These are phyloP conservation scores for Neurospora crassa DNA, from an alignment of 2,329 filamentous ascomycete genomes.

Conservation along the genomic window DNA sequence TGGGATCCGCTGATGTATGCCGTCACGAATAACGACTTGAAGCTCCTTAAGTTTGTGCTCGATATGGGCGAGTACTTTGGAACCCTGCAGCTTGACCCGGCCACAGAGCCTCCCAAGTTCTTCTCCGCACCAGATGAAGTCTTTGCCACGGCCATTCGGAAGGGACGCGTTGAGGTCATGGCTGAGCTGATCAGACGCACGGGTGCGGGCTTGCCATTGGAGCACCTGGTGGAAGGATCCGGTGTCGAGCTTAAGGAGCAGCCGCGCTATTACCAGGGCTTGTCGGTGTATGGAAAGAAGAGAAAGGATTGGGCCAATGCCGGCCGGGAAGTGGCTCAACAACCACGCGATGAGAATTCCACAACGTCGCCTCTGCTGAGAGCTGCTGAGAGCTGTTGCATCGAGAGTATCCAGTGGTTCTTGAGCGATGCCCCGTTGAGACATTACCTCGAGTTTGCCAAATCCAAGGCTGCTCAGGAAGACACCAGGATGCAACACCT, in stretches of 20 bases:
- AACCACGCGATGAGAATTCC: conserved; percentile 25
- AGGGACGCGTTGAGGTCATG: conserved; percentile 47
- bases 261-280: conserved; percentile 65
- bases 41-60: conserved; percentile 48
- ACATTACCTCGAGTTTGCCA: conserved; percentile 58
- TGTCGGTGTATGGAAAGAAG: conserved; percentile 68
- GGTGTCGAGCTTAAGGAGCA: conserved; percentile 55
- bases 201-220: conserved; percentile 60
- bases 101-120: conserved; percentile 22
- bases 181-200: conserved; percentile 54
- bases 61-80: conserved; percentile 39
- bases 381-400: conserved; percentile 44
- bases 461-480: conserved; percentile 46
- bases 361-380: conserved; percentile 50
- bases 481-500: conserved; percentile 56
- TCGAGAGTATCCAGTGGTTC: conserved; percentile 71
- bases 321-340: conserved; percentile 37
- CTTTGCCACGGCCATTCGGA: conserved; percentile 35
- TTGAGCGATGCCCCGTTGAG: conserved; percentile 59
- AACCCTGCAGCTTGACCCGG: conserved; percentile 26
- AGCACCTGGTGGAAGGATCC: conserved; percentile 54
- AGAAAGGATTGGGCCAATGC: conserved; percentile 62
- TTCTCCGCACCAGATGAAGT: conserved; percentile 30
- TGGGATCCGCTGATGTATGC: conserved; percentile 32
- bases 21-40: conserved; percentile 42